Evolutionary conservation across 2,329 filamentous ascomycete species (phyloP), one percentile per base, ranked within the genome.

Genomic region (Penicillium sp.): DNA sequence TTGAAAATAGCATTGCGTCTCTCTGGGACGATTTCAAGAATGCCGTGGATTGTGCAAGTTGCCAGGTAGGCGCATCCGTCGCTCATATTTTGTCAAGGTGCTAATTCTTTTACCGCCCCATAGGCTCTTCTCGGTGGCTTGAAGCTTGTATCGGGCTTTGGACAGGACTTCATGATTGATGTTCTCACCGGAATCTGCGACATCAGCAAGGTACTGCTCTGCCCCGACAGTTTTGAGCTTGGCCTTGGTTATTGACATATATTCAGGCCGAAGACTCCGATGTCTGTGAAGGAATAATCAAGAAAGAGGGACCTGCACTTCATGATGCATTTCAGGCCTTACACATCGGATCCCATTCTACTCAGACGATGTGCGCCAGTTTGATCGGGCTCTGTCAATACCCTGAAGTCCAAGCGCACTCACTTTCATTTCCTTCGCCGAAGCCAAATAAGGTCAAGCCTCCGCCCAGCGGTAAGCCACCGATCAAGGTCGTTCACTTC

Each of bases 401-500:
- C 43, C 83, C 82, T 1, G 64, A 69, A 2, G 72, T 83, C 11
- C 69, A 75, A 13, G 55, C 73, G 1, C 77, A 77, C 64, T 69
- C 70, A 13, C 69, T 83, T 13, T 63, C 70, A 2, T 77, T 83
- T 44, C 78, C 81, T 11, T 59, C 63, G 6, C 61, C 73, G 7
- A 78, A 79, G 56, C 72, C 76, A 7, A 53, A 67, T 14, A 62
- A 63, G 14, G 61, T 55, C 13, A 74, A 79, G 13, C 75, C 75
- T 1, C 75, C 77, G 14, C 71, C 79, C 2, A 82, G 79, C 48
- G 76, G 78, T 3, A 67, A 77, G 64, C 61, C 71, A 5, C 79
- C 82, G 5, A 64, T 85, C 58, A 78, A 81, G 59, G 73, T 86
- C 4, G 81, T 85, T 22, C 84, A 86, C 62, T 82, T 82, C 66